Percentiles rank a stretch among this genome's conserved stretches.
These are phyloP conservation scores for Phaeotremella skinneri DNA, from an alignment of 768 basidiomycete genomes.

Conservation along the genomic window DNA sequence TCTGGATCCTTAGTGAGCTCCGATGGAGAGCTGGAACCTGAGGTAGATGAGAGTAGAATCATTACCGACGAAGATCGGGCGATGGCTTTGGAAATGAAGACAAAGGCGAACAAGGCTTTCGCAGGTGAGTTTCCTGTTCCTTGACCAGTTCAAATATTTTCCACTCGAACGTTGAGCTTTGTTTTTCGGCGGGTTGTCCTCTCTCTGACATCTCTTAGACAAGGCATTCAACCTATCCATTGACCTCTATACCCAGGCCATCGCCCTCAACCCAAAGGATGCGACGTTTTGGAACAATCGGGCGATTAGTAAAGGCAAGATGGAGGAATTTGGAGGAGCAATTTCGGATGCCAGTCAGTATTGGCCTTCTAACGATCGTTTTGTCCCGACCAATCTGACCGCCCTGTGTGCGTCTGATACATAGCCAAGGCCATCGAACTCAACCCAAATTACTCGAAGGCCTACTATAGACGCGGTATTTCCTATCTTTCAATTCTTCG, in stretches of 20 bases:
- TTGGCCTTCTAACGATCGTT: not conserved
- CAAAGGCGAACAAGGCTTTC: conserved; percentile 85
- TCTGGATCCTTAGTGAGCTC: conserved; percentile 27
- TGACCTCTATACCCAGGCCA: conserved; percentile 75
- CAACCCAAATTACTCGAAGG: conserved; percentile 84
- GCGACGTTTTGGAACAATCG: conserved; percentile 92
- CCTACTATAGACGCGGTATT: conserved; percentile 68
- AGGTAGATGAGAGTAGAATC: conserved; percentile 39
- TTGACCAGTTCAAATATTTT: conserved; percentile 56
- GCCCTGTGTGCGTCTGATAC: not conserved
- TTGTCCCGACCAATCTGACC: not conserved
- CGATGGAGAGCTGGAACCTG: conserved; percentile 42
- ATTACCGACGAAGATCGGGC: conserved; percentile 70
- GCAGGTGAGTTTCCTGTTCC: conserved; percentile 29
- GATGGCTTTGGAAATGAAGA: conserved; percentile 71
- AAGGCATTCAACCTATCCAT: conserved; percentile 77
- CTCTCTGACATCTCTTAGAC: conserved; percentile 34
- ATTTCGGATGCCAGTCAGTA: conserved; percentile 77
- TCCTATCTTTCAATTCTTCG: conserved; percentile 87
- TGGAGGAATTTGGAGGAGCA: conserved; percentile 91
- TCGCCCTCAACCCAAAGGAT: conserved; percentile 82
- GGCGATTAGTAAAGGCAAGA: conserved; percentile 84
- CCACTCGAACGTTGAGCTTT: not conserved
- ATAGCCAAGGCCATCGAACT: conserved; percentile 79
- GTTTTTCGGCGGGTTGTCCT: not conserved